Evolutionary conservation across 768 basidiomycete species (phyloP), one percentile per base, ranked within the genome.

Genomic region (Fistulinella prunicolor): DNA sequence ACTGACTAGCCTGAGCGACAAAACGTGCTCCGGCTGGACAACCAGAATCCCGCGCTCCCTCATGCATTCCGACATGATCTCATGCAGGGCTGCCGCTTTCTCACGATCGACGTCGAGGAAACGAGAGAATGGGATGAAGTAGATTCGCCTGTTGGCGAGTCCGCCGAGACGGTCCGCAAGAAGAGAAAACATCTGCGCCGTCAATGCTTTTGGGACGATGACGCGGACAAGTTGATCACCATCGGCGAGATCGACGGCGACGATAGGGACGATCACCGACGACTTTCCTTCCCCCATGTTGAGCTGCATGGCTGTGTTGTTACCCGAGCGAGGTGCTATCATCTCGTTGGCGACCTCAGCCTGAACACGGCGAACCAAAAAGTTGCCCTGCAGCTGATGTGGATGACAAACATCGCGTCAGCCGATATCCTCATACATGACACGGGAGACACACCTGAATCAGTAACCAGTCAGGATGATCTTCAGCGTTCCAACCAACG

Each of bases 231-330:
- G 32, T 23, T 53, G 59, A 24, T 55, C 24, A 7, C 64, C 56
- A 41, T 67, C 40, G 3, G 69, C 67, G 7, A 69, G 55, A 12
- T 56, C 41, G 1, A 61, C 49, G 3, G 50, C 54, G 19, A 54
- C 54, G 16, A 69, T 58, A 1, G 69, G 69, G 7, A 70, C 52
- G 32, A 70, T 80, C 19, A 70, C 70, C 2, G 70, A 70, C 1
- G 70, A 67, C 17, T 36, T 36, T 36, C 35, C 35, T 16, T 36
- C 35, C 12, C 35, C 35, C 35, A 36, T 36, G 17, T 79, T 77
- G 12, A 80, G 70, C 46, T 80, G 78, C 16, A 74, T 62, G 5
- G 69, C 55, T 0, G 71, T 69, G 43, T 73, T 80, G 6, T 53
- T 10, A 4, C 50, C 45, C 0, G 59, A 58, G 12, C 30, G 29